Evolutionary conservation across 352 stramenopile genomes (phyloP).

Genomic region (Phytophthora pisi): DNA sequence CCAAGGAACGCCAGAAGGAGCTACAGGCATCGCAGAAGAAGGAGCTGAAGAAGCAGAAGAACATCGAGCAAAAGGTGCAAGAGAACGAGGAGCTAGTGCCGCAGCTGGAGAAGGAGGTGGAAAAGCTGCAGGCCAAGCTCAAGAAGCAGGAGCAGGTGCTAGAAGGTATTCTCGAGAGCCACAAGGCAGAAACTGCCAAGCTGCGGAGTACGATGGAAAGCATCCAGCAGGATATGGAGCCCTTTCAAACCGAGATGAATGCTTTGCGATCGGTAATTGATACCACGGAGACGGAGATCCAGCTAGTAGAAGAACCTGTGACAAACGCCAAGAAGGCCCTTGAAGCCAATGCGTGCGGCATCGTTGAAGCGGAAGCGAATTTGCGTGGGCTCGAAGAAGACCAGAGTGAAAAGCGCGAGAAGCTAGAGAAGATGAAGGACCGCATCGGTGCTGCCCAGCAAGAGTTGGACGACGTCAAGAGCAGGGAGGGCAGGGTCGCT

Average conservation of each 20-base stretch:
- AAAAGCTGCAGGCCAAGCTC: constrained; percentile 70
- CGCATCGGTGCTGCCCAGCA: constrained; percentile 81
- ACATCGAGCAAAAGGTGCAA: constrained; percentile 76
- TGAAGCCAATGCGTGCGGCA: constrained; percentile 60
- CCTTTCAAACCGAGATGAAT: constrained; percentile 77
- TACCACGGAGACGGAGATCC: constrained; percentile 80
- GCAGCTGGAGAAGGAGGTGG: constrained; percentile 85
- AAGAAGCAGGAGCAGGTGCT: constrained; percentile 90
- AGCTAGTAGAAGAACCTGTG: constrained; percentile 72
- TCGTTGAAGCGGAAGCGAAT: constrained; percentile 61
- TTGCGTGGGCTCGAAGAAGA: constrained; percentile 74
- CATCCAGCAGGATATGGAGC: constrained; percentile 82
- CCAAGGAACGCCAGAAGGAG: constrained; percentile 93
- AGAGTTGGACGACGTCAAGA: constrained; percentile 73
- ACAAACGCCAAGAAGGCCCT: constrained; percentile 84
- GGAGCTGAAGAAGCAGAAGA: constrained; percentile 93
- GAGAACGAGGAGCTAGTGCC: constrained; percentile 91
- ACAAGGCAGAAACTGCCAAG: constrained; percentile 79
- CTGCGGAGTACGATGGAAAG: constrained; percentile 77
- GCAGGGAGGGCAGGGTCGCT: constrained; percentile 51
- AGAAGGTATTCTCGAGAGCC: constrained; percentile 77
- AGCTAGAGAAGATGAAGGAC: constrained; percentile 72
- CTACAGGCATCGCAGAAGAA: constrained; percentile 89
- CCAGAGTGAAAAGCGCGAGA: constrained; percentile 50
- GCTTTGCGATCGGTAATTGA: constrained; percentile 76